Evolutionary conservation across 2,329 filamentous ascomycete species (phyloP).

Genomic region (Zymoseptoria brevis): DNA sequence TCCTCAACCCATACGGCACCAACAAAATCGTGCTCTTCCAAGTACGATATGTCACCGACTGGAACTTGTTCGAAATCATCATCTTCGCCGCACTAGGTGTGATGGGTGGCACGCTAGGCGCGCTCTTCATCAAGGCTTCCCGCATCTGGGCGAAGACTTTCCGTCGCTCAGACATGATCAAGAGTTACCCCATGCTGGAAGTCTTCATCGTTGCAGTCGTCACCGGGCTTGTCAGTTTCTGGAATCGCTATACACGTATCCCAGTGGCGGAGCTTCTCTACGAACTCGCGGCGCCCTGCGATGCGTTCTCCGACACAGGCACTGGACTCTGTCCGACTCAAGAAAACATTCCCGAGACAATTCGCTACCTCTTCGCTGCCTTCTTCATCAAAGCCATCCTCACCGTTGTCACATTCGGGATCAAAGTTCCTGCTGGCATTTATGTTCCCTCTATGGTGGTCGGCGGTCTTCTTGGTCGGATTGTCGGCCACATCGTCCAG

Average conservation of each 20-base stretch:
- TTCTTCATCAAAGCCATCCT: conserved; percentile 85
- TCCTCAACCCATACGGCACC: conserved; percentile 91
- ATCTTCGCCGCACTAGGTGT: conserved; percentile 81
- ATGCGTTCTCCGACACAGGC: conserved; percentile 56
- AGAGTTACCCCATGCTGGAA: conserved; percentile 75
- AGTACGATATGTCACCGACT: conserved; percentile 81
- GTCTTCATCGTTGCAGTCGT: conserved; percentile 79
- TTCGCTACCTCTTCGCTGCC: conserved; percentile 63
- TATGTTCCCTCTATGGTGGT: conserved; percentile 99
- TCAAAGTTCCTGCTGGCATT: conserved; percentile 93
- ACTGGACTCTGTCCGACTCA: conserved; percentile 70
- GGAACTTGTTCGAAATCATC: conserved; percentile 85
- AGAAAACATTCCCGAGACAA: conserved; percentile 70
- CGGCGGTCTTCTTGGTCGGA: conserved; percentile 80
- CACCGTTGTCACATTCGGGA: conserved; percentile 86
- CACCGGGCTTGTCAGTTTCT: conserved; percentile 81
- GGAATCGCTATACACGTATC: conserved; percentile 84
- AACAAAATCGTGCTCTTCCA: conserved; percentile 96
- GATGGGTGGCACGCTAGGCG: conserved; percentile 75
- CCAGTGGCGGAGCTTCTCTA: conserved; percentile 85
- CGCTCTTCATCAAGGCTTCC: conserved; percentile 93
- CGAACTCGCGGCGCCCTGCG: conserved; percentile 83
- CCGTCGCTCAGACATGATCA: conserved; percentile 70
- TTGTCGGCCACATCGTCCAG: conserved; percentile 79
- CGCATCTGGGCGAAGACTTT: conserved; percentile 84